Evolutionary conservation across 371 early-diverging fungal genomes (phyloP), one percentile per base, ranked within the genome.

Genomic region (Mucor mucedo): DNA sequence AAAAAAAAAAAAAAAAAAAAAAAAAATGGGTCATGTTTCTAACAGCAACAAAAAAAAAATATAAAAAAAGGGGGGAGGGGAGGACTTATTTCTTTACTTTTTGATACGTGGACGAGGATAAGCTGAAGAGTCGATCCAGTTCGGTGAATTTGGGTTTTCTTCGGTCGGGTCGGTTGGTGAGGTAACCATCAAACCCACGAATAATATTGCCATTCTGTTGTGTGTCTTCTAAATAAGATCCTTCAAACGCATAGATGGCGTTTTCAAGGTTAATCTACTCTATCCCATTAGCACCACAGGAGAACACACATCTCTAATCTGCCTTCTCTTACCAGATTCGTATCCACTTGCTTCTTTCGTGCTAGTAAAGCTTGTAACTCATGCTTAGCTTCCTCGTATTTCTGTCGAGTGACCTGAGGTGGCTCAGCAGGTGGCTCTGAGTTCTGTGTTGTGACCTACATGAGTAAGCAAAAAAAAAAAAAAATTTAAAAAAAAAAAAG

Each of bases 151-250:
- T 85, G 59, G 79, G 76, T 54, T 81, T 77, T 60, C 84, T 78
- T 64, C 84, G 83, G 56, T 87, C 86, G 10, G 83, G 72, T 41
- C 85, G 72, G 60, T 71, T 77, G 14, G 80, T 80, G 45, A 87
- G 69, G 62, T 92, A 94, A 0, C 90, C 91, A 42, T 92, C 93
- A 66, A 93, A 94, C 0, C 94, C 94, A 35, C 87, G 84, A 53
- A 94, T 87, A 48, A 94, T 88, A 62, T 94, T 94, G 13, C 94
- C 94, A 50, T 85, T 84, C 39, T 81, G 83, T 50, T 84, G 87
- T 5, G 94, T 92, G 50, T 94, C 93, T 72, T 92, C 92, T 49
- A 94, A 68, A 65, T 94, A 94, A 10, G 90, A 87, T 1, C 89
- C 89, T 64, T 94, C 94, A 72, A 91, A 90, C 5, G 84, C 71